These are phyloP conservation scores for Trichophyton schoenleinii DNA, from an alignment of 2,329 filamentous ascomycete genomes.

Conservation along the genomic window DNA sequence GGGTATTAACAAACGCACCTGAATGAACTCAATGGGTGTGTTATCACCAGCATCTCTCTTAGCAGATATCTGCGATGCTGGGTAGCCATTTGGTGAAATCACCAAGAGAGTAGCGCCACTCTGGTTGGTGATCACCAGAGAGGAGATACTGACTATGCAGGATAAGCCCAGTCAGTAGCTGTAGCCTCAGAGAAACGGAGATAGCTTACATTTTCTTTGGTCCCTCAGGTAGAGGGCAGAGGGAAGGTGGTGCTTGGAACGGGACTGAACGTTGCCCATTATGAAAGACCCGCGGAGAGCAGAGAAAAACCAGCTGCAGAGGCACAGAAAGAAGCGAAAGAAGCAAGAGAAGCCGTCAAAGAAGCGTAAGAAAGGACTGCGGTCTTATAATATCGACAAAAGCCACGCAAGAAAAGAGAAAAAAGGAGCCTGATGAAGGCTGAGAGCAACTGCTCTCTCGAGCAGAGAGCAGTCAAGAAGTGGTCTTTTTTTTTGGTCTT, in stretches of 20 bases:
- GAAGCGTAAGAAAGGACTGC: background rate
- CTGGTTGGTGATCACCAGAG: conserved; percentile 67
- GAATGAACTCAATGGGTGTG: conserved; percentile 74
- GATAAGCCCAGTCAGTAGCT: conserved; percentile 5
- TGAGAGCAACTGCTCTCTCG: background rate
- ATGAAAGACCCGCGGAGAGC: conserved; percentile 21
- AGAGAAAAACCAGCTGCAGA: background rate
- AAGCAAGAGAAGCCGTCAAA: no score
- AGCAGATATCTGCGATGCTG: conserved; percentile 63
- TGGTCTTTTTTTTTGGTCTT: background rate
- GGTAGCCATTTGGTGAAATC: conserved; percentile 74
- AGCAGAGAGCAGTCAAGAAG: background rate
- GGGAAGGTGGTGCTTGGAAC: conserved; percentile 52
- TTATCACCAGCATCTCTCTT: conserved; percentile 62
- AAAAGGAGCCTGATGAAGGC: background rate
- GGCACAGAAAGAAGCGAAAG: background rate
- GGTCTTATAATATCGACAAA: background rate
- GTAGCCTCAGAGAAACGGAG: conserved; percentile 4
- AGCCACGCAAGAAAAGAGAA: background rate
- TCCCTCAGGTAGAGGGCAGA: conserved; percentile 68
- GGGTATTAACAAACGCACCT: conserved; percentile 45
- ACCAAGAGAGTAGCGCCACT: conserved; percentile 64
- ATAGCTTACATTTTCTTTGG: conserved; percentile 67
- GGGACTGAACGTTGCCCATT: conserved; percentile 91
- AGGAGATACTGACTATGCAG: conserved; percentile 67